Evolutionary conservation across 177 flowering plant species (phyloP), one percentile per base, ranked within the genome.

Genomic region (Vitis hybrid): DNA sequence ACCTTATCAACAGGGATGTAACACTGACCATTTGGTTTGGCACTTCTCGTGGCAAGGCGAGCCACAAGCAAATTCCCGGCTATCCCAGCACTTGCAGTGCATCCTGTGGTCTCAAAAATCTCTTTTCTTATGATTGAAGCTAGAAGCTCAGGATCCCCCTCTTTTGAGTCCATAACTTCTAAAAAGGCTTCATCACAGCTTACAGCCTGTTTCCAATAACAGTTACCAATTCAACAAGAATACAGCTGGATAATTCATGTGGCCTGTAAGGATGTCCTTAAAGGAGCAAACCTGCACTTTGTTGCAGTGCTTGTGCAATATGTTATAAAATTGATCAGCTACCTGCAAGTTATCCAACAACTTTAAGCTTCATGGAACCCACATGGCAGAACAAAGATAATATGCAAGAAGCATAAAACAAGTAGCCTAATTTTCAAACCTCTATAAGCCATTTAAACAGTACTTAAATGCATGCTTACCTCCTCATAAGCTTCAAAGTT

Each of bases 161-260:
- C 84, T 50, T 77, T 83, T 14, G 74, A 79, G 64, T 84, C 88
- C 19, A 86, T 70, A 46, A 88, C 83, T 79, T 93, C 99, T 74
- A 95, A 72, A 81, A 93, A 91, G 56, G 99, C 99, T 84, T 95
- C 99, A 77, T 95, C 98, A 82, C 98, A 95, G 77, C 99, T 93
- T 18, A 95, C 90, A 32, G 98, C 99, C 98, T 95, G 81, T 8
- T 73, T 56, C 65, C 70, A 70, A 68, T 21, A 64, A 49, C 24
- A 63, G 40, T 64, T 62, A 14, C 73, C 35, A 51, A 14, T 65
- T 50, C 24, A 19, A 56, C 35, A 62, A 67, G 0, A 62, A 64
- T 1, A 49, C 12, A 35, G 17, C 19, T 24, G 40, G 30, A 12
- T 49, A 54, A 55, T 19, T n/a, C 12, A 60, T 11, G 18, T 8